Evolutionary conservation across 495 filamentous ascomycete species (phyloP).

Genomic region (Margaritispora aquatica): DNA sequence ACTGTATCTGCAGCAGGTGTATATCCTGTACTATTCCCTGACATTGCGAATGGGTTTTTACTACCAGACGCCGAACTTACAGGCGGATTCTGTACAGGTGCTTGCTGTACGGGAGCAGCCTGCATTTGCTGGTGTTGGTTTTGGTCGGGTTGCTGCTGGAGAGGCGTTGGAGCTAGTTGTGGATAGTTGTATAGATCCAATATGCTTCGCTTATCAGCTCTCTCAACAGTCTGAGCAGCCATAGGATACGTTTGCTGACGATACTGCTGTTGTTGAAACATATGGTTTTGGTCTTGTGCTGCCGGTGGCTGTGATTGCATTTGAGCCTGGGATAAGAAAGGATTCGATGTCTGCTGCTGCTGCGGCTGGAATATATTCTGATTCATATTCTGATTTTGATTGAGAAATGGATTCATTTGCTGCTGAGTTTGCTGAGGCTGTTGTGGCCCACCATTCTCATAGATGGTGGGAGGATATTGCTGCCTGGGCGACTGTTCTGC

Average conservation of each 20-base stretch:
- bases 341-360: constrained; percentile 29
- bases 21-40: constrained; percentile 15
- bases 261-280: constrained; percentile 33
- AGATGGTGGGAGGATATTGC: constrained; percentile 14
- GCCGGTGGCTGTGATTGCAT: constrained; percentile 23
- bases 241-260: constrained; percentile 26
- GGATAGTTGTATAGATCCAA: constrained; percentile 80
- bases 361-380: constrained; percentile 18
- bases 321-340: constrained; percentile 18
- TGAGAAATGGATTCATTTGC: constrained; percentile 4
- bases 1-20: constrained; percentile 20
- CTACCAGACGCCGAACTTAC: constrained; percentile 25
- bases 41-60: constrained; percentile 42
- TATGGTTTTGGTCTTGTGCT: constrained; percentile 31
- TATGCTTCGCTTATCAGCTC: constrained; percentile 73
- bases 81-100: constrained; percentile 16
- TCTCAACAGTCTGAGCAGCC: constrained; percentile 21
- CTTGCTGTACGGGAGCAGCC: constrained; percentile 20
- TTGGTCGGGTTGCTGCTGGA: constrained; percentile 19
- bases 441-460: constrained; percentile 4
- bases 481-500: constrained; percentile 28
- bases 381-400: constrained; percentile 1
- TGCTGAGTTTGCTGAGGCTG: constrained; percentile 7
- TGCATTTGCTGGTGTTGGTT: constrained; percentile 11
- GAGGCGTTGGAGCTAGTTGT: constrained; percentile 53